Evolutionary conservation across 305 asterid species (phyloP), one percentile per base, ranked within the genome.

Genomic region (Rubia peregrina): DNA sequence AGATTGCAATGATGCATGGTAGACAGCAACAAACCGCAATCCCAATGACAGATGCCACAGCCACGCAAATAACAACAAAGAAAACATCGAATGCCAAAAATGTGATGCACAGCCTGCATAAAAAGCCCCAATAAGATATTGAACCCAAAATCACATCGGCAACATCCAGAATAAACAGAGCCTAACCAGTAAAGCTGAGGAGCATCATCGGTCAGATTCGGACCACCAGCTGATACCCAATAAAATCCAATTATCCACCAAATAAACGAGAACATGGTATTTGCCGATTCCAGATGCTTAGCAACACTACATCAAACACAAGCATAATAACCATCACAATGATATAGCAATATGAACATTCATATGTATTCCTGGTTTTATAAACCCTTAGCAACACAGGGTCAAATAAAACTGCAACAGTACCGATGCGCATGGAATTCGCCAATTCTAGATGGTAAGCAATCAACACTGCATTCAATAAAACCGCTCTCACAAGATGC

Each of bases 1-100:
- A 85, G 74, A 94, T 82, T 44, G 96, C 99, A 74, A 94, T 91
- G 55, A 94, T 94, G 76, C 99, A 94, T 14, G 99, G 99, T 51
- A 94, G 84, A 75, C 99, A 94, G 91, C 96, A 94, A 87, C 99
- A 94, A 78, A 91, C 97, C 76, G 99, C 99, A 71, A 94, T 85
- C 75, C 99, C 99, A 62, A 94, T 83, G 61, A 89, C 75, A 76
- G 97, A 89, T 6, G 97, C 99, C 82, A 91, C 97, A 69, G 90
- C 95, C 79, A 91, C 92, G 59, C 97, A 94, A 71, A 91, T 85
- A 77, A 94, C 97, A 77, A 94, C 97, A 65, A 94, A 94, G 90
- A 94, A 86, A 77, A 91, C 98, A 68, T 94, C 98, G 67, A 94
- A 91, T 71, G 99, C 99, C 91, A 94, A 80, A 85, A 91, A 94